phyloP scores from a whole-genome alignment of 495 filamentous ascomycete species.

The Beverwykella pulmonaria region DNA sequence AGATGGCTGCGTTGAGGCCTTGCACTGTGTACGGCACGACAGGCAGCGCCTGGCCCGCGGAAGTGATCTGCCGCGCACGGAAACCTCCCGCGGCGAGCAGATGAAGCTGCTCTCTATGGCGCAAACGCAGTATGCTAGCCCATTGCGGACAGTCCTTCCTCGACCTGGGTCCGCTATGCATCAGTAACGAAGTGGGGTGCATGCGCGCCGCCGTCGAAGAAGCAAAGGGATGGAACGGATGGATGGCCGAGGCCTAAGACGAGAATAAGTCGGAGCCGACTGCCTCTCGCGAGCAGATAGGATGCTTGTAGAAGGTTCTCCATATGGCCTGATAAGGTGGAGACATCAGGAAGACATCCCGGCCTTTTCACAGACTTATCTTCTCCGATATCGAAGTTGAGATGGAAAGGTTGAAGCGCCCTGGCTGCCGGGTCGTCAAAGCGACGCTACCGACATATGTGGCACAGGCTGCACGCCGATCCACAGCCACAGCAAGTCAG shows the following conservation, averaged over 20 bases:
- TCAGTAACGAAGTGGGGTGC: conserved; percentile 3
- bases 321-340: not conserved
- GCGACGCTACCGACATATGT: not conserved
- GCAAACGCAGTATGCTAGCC: not conserved
- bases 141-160: not conserved
- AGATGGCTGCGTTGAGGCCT: not conserved
- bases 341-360: not conserved
- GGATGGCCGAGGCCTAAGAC: conserved; percentile 28
- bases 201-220: conserved; percentile 16
- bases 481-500: conserved; percentile 19
- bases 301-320: not conserved
- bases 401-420: not conserved
- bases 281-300: not conserved
- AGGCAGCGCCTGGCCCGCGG: not conserved
- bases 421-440: not conserved
- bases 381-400: not conserved
- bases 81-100: not conserved
- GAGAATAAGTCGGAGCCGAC: conserved; percentile 29
- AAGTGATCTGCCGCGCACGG: not conserved
- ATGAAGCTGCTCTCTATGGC: not conserved
- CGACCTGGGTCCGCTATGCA: not conserved
- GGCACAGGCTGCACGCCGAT: conserved; percentile 6
- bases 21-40: not conserved
- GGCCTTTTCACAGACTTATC: not conserved
- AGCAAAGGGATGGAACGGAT: conserved; percentile 6